These are phyloP conservation scores for Eragrostis tef DNA, from an alignment of 202 grass and related monocot genomes.

Conservation along the genomic window DNA sequence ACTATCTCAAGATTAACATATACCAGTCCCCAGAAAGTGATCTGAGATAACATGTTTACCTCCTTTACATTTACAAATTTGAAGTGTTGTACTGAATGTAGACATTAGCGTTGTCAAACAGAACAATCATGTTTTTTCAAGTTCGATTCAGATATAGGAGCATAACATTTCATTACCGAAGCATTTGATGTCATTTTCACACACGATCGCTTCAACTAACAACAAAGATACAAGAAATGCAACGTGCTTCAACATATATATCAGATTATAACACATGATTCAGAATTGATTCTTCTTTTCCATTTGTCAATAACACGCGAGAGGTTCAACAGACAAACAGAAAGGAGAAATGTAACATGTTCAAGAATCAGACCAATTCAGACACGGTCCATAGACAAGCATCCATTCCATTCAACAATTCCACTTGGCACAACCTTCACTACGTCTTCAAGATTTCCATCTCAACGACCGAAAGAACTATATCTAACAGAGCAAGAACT, in stretches of 20 bases:
- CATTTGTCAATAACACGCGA: background rate
- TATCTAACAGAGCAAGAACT: background rate
- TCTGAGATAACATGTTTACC: background rate
- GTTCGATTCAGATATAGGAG: background rate
- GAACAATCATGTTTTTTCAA: background rate
- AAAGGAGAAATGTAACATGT: background rate
- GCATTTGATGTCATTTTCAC: background rate
- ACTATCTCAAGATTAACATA: constrained; percentile 13
- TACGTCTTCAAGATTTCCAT: background rate
- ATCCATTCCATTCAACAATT: background rate
- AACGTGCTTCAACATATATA: background rate
- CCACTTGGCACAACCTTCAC: background rate
- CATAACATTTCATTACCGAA: background rate
- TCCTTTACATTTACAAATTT: background rate
- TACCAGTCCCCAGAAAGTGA: background rate
- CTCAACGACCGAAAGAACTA: background rate
- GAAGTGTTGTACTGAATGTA: background rate
- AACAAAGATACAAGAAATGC: background rate
- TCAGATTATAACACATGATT: background rate
- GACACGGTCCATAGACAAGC: background rate
- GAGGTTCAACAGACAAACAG: background rate
- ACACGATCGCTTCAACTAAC: background rate
- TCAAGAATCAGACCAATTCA: background rate
- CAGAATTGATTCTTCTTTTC: background rate
- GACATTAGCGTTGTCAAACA: background rate